Percentiles rank a stretch among this genome's conserved stretches.
Evolutionary conservation across 768 basidiomycete genomes (phyloP).

Genomic region (Galerina sulciceps): DNA sequence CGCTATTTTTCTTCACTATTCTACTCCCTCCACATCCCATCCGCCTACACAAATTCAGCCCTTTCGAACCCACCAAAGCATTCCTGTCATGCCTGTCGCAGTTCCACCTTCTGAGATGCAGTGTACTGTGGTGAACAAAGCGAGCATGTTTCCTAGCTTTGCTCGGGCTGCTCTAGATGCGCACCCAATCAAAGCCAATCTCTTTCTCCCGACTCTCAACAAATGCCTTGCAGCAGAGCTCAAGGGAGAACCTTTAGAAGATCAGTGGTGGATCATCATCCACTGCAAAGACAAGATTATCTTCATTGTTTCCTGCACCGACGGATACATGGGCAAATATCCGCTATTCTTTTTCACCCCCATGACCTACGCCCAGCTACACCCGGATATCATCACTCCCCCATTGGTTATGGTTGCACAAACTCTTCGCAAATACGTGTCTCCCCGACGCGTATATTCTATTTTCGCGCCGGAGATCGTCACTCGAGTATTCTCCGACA

Average conservation of each 20-base stretch:
- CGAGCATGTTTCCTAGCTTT: conserved; percentile 22
- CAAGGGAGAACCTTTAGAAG: conserved; percentile 10
- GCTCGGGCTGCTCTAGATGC: conserved; percentile 40
- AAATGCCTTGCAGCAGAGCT: conserved; percentile 26
- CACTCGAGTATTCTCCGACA: conserved; percentile 44
- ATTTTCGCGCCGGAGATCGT: conserved; percentile 62
- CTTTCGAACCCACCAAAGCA: no score
- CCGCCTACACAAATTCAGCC: no score
- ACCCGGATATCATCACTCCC: conserved; percentile 35
- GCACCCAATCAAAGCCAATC: conserved; percentile 44
- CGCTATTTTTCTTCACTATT: no score
- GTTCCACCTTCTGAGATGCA: background rate
- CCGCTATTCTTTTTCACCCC: conserved; percentile 68
- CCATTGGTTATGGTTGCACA: conserved; percentile 47
- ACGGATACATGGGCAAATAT: conserved; percentile 58
- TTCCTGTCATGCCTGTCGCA: background rate
- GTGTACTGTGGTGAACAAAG: background rate
- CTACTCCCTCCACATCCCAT: no score
- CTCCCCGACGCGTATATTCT: conserved; percentile 52
- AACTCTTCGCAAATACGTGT: conserved; percentile 34
- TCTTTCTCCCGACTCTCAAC: conserved; percentile 41
- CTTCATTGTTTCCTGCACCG: conserved; percentile 64
- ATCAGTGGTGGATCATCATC: conserved; percentile 41
- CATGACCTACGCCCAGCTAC: conserved; percentile 42
- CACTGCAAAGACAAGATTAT: conserved; percentile 34